Base-by-base conservation (phyloP, 441 rosid genomes). In the Hura crepitans region DNA sequence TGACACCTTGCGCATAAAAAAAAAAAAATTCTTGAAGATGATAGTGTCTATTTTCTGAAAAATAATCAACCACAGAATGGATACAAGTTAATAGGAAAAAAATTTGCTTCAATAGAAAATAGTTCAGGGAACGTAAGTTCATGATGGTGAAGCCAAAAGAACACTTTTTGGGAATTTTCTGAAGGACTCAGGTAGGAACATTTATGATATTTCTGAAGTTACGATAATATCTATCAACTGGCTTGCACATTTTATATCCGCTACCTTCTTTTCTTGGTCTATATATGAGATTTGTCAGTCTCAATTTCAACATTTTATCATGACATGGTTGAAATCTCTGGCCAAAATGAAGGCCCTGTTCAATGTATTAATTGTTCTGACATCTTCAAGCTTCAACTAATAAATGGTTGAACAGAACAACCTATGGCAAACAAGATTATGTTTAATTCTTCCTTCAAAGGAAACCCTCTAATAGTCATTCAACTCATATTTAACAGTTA, bases 371-470 rank as follows among this genome's bases (percentile, higher is more conserved):
- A 6, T 51, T 23, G 25, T 11, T 22, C 56, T 20, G 12, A 10
- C 15, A 39, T 1, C 66, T 11, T 62, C 18, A 39, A 18, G 27
- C 25, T 20, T 14, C 13, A 27, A 23, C 18, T 45, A 23, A 22
- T 43, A 17, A 62, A 43, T 20, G 0, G 20, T 20, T 51, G 4
- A 51, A 35, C 15, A 28, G 37, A 66, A 22, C 49, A 66, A 18
- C 23, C 45, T 59, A 13, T 12, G 69, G 58, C 69, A 28, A 66
- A 66, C 12, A 30, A 51, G 57, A 20, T 53, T 51, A 30, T 20
- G 11, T 23, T 49, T 42, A 23, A 45, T n/a, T 51, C 14, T 42
- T 56, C 50, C 25, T 30, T 31, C 22, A 47, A 1, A 69, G 20
- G 9, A 13, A 46, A 35, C 20, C 30, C 8, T 53, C 35, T 4